These are phyloP conservation scores for Mucuna pruriens DNA, from an alignment of 306 rosid genomes.

Conservation along the genomic window DNA sequence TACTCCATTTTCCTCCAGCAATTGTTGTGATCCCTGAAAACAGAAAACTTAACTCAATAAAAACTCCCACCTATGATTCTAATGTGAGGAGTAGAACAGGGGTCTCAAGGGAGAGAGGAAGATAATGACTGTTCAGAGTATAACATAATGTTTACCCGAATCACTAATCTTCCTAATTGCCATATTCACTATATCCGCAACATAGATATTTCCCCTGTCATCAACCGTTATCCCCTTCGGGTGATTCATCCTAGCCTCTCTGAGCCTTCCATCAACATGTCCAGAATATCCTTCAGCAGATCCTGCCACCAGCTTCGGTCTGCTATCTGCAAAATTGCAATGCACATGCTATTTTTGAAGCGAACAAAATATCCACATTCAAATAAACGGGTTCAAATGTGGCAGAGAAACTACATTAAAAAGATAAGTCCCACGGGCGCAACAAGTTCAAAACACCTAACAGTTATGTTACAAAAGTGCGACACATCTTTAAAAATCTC, in stretches of 20 bases:
- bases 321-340: conserved; percentile 66
- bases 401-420: neutral
- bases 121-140: neutral
- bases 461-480: neutral
- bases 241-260: conserved; percentile 88
- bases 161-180: conserved; percentile 91
- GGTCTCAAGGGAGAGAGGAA: neutral
- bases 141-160: conserved; percentile 56
- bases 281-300: conserved; percentile 88
- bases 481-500: neutral
- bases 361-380: conserved; percentile 18
- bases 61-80: conserved; percentile 28
- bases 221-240: conserved; percentile 91
- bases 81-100: neutral
- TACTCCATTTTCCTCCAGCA: conserved; percentile 86
- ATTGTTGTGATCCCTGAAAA: conserved; percentile 84
- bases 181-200: conserved; percentile 86
- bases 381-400: neutral
- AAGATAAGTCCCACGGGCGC: neutral
- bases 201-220: conserved; percentile 83
- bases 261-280: conserved; percentile 80
- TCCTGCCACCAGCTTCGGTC: conserved; percentile 84
- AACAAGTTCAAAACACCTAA: neutral
- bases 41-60: conserved; percentile 34
- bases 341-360: conserved; percentile 13